phyloP scores from a whole-genome alignment of 208 protist genomes.

The Trypanosoma brucei region DNA sequence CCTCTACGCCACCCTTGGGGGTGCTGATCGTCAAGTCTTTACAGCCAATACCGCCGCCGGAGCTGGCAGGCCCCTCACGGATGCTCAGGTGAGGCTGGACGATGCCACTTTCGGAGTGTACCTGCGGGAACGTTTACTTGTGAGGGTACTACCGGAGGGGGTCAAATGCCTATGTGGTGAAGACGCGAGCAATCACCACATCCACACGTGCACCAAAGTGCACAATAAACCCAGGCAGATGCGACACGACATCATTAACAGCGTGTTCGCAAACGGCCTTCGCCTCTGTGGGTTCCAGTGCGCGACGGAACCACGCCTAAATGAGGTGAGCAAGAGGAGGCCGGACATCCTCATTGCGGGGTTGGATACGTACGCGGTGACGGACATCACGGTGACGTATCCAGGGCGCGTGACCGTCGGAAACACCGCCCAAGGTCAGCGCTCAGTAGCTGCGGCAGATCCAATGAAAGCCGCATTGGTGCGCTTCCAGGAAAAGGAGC shows the following conservation, averaged over 20 bases:
- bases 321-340: conserved; percentile 8
- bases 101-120: conserved; percentile 19
- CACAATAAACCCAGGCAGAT: conserved; percentile 7
- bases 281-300: conserved; percentile 13
- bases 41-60: conserved; percentile 21
- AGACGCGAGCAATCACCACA: conserved; percentile 25
- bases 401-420: conserved; percentile 5
- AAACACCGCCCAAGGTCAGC: background rate
- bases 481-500: conserved; percentile 15
- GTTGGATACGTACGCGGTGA: conserved; percentile 11
- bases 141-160: conserved; percentile 14
- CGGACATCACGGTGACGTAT: conserved; percentile 29
- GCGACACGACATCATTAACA: conserved; percentile 25
- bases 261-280: conserved; percentile 17
- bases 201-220: conserved; percentile 25
- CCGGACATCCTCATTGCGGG: conserved; percentile 22
- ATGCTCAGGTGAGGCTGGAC: conserved; percentile 18
- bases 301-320: conserved; percentile 11
- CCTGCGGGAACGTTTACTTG: conserved; percentile 18
- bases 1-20: conserved; percentile 17
- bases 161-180: conserved; percentile 15
- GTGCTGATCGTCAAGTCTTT: conserved; percentile 23
- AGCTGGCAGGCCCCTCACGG: conserved; percentile 21
- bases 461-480: background rate
- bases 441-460: background rate